phyloP scores from a whole-genome alignment of 176 grass and related monocot species.

The Cenchrus purpureus region DNA sequence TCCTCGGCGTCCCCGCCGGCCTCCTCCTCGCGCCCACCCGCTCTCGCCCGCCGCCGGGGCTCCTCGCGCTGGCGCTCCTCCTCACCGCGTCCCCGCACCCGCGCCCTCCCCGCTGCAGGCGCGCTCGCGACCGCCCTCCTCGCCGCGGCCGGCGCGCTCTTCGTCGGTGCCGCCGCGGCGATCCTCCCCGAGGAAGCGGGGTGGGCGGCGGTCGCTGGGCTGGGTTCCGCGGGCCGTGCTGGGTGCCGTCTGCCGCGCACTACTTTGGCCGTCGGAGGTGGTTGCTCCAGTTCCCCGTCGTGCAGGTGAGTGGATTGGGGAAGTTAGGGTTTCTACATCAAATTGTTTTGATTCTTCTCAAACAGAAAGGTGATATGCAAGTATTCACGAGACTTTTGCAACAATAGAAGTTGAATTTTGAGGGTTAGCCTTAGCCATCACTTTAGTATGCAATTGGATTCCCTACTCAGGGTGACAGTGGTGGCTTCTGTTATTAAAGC shows the following conservation, averaged over 20 bases:
- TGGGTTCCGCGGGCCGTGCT: slow-evolving; percentile 59
- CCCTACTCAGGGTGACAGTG: slow-evolving; percentile 7
- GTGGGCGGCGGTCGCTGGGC: slow-evolving; percentile 40
- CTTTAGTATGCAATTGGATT: neutral
- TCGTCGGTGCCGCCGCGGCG: slow-evolving; percentile 36
- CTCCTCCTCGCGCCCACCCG: slow-evolving; percentile 49
- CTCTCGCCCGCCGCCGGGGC: slow-evolving; percentile 54
- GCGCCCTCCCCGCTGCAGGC: slow-evolving; percentile 37
- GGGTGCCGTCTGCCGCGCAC: slow-evolving; percentile 47
- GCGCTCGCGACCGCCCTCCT: slow-evolving; percentile 47
- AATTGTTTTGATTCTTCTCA: neutral
- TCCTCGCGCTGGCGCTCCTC: slow-evolving; percentile 70
- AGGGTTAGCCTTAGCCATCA: neutral
- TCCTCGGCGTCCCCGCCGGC: slow-evolving; percentile 33
- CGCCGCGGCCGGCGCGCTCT: slow-evolving; percentile 40
- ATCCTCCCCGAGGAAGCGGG: slow-evolving; percentile 41
- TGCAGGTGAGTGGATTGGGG: slow-evolving; percentile 53
- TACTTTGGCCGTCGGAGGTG: slow-evolving; percentile 56
- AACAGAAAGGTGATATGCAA: neutral
- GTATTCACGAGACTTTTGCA: neutral
- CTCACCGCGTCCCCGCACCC: slow-evolving; percentile 55
- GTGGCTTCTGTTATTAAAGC: neutral
- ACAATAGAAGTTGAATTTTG: neutral
- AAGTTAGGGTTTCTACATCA: slow-evolving; percentile 44
- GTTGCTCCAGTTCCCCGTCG: slow-evolving; percentile 59